Conservation (phyloP, 495 filamentous ascomycete species). For the Hypoxylon subgilvum region DNA sequence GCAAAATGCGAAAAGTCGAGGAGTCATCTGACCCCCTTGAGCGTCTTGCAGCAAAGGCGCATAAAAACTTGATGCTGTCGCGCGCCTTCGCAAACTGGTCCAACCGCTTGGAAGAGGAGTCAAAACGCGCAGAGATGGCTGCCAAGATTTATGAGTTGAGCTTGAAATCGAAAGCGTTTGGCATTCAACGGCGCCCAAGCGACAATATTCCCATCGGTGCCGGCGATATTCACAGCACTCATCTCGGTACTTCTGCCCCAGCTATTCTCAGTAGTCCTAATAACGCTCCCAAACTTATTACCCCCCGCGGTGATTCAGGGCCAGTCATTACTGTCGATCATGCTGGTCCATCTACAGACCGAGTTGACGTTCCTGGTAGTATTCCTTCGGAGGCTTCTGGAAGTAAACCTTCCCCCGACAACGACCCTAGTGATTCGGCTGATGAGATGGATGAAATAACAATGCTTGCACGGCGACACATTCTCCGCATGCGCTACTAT, state of each 20-base stretch:
- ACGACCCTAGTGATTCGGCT: slow-evolving; percentile 1
- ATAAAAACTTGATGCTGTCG: slow-evolving; percentile 69
- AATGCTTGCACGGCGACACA: slow-evolving; percentile 67
- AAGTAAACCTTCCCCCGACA: neutral
- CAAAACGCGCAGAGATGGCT: slow-evolving; percentile 45
- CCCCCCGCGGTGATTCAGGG: neutral
- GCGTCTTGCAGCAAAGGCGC: slow-evolving; percentile 63
- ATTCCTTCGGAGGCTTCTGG: neutral
- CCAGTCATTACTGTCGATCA: neutral
- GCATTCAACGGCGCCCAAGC: slow-evolving; percentile 5
- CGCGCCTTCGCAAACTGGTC: slow-evolving; percentile 80
- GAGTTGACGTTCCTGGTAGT: neutral
- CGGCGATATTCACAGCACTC: neutral
- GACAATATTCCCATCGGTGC: neutral
- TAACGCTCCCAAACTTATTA: neutral
- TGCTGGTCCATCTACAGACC: neutral
- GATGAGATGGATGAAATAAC: slow-evolving; percentile 53
- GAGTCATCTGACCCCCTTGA: slow-evolving; percentile 68
- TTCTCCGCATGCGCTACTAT: slow-evolving; percentile 75
- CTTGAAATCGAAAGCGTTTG: slow-evolving; percentile 39
- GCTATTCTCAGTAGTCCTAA: neutral
- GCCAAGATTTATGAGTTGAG: slow-evolving; percentile 37
- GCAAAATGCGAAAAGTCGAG: slow-evolving; percentile 53
- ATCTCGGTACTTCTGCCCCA: neutral
- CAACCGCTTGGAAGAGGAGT: slow-evolving; percentile 64